Base-by-base conservation (phyloP, 345 rosid species). In the Acer yangbiense region DNA sequence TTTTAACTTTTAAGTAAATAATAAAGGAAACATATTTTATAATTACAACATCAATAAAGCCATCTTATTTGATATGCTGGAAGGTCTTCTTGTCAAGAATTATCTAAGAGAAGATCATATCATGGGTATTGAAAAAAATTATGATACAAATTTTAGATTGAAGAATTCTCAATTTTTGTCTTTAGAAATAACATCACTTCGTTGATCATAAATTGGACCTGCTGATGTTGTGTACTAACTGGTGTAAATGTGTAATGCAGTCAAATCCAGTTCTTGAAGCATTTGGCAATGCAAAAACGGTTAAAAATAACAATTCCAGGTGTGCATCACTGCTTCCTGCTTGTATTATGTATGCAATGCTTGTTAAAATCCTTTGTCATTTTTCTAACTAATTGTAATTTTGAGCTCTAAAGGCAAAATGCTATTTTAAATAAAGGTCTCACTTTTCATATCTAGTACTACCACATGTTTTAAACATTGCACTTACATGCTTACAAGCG, bases 181-280 rank as follows among this genome's bases (percentile, higher is more conserved):
- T 60, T 9, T 8, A 60, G 9, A 60, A 60, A 60, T 60, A 20
- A 60, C 64, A 60, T 25, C 12, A 13, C 68, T 73, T 10, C 46
- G 18, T 72, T 64, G 68, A 54, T 66, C 70, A 43, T 68, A 43
- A 44, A 29, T 57, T 68, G 54, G 69, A 39, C n/a, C 39, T 62
- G 25, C 55, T 81, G 25, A 71, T 61, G 48, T 65, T 54, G 41
- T 80, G 52, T 72, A 46, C 80, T 79, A 79, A 78, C 65, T 70
- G 78, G 71, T 73, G 43, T 73, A 25, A 25, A 25, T 25, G 27
- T 25, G 1, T 25, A 70, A 44, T 89, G 91, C 90, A 92, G 98
- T 94, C 98, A 68, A 94, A 94, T 87, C 97, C 97, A 74, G 96
- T 92, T 82, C 93, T 94, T 12, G 98, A 94, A 84, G 98, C 98